Percentiles rank a stretch among this genome's conserved stretches.
Evolutionary conservation across 257 asterid genomes (phyloP).

Genomic region (Solanum sitiens): DNA sequence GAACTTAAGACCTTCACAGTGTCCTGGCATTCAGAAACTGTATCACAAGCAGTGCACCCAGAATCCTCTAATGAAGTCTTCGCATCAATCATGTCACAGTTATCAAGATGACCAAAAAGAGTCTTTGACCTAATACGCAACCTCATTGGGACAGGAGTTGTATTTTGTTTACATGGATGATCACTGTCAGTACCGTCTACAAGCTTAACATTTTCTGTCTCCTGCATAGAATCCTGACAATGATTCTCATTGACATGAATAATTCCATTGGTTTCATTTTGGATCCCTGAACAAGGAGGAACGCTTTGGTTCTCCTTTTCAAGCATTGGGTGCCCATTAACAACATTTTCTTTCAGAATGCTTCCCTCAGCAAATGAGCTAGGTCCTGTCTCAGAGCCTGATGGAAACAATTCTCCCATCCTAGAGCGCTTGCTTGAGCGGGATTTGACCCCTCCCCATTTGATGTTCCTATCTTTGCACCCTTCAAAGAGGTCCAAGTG

Average conservation of each 20-base stretch:
- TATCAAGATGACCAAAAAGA: slow-evolving; percentile 32
- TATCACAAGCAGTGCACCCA: slow-evolving; percentile 12
- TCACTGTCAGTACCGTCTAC: slow-evolving; percentile 22
- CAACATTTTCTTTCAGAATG: slow-evolving; percentile 24
- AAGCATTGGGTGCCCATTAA: slow-evolving; percentile 20
- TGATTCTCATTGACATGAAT: slow-evolving; percentile 17
- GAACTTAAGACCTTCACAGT: slow-evolving; percentile 17
- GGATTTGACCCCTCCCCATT: slow-evolving; percentile 87
- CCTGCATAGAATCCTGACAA: slow-evolving; percentile 10
- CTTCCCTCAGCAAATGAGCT: slow-evolving; percentile 29
- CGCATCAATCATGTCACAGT: slow-evolving; percentile 11
- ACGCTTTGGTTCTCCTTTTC: slow-evolving; percentile 18
- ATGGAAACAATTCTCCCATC: slow-evolving; percentile 41
- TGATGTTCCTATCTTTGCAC: slow-evolving; percentile 47
- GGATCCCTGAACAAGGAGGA: slow-evolving; percentile 25
- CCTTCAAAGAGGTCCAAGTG: slow-evolving; percentile 67
- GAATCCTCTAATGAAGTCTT: slow-evolving; percentile 27
- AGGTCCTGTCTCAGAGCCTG: slow-evolving; percentile 27
- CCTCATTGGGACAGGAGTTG: slow-evolving; percentile 36
- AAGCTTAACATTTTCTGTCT: slow-evolving; percentile 14
- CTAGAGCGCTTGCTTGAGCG: slow-evolving; percentile 75
- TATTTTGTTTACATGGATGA: slow-evolving; percentile 27
- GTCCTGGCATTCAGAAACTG: slow-evolving; percentile 11
- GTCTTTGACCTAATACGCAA: slow-evolving; percentile 52
- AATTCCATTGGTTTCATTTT: slow-evolving; percentile 21